Evolutionary conservation across 1,139 yeast species (phyloP), one percentile per base, ranked within the genome.

Genomic region (Nakaseomyces delphensis): DNA sequence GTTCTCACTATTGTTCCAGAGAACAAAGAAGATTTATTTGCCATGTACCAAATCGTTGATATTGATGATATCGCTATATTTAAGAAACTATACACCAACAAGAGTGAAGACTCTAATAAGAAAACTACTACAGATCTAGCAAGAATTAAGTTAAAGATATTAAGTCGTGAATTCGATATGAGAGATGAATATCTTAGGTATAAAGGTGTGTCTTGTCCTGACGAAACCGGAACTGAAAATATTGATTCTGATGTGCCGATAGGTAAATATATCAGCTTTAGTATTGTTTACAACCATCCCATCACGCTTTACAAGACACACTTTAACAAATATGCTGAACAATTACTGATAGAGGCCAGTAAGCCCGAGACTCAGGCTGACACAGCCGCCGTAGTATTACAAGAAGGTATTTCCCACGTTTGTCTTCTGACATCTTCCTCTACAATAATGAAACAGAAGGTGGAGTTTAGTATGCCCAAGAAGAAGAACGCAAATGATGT

Each of bases 371-470:
- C 76, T 38, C 82, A 82, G 57, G 95, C 96, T 0, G 97, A 91
- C 55, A 77, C 91, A 8, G 98, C 96, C 1, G 98, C 98, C 0
- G 79, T 91, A 21, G 95, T 89, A 1, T 65, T 91, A 57, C 91
- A 91, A 63, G 97, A 93, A 59, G 97, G 97, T 19, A 77, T 91
- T 40, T 96, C 97, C 0, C 96, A 91, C 62, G 68, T 91, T 16
- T 91, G 98, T 63, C 69, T 87, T 41, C 73, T 91, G 23, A 86
- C 97, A 0, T 95, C 89, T 42, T 82, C 82, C 47, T 83, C 91
- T 79, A 89, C 97, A 0, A 78, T 86, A 27, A 60, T 91, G 47
- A 74, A 85, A 49, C 78, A 80, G 48, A 84, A 87, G 59, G 73
- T 89, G 24, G 96, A 87, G 54, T 82, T 83, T 55, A 68, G 83